Evolutionary conservation across 768 basidiomycete species (phyloP), one percentile per base, ranked within the genome.

Genomic region (Cytidiella melzeri): DNA sequence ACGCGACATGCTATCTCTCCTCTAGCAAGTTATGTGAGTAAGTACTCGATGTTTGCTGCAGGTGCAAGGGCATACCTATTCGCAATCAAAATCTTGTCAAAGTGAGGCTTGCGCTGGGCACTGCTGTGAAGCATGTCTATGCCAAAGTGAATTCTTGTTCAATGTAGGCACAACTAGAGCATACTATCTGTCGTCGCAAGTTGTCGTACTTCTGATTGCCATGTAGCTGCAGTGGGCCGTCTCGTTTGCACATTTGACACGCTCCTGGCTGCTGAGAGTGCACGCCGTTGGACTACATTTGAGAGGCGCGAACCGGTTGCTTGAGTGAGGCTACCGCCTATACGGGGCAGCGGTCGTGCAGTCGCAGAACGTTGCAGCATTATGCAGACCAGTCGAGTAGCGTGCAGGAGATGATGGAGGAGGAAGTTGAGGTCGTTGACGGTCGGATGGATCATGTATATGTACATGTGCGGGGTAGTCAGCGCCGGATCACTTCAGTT

Each of bases 1-100:
- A 97, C 90, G 18, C 93, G 84, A 65, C 94, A 96, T 4, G 93
- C 92, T 55, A 97, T 97, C 67, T 97, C 93, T 41, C 93, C 93
- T 65, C 92, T 95, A 53, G 12, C 28, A 41, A 24, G 1, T 47
- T 4, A 18, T 52, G 13, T 39, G 27, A 40, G 30, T 10, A 41
- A 34, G 28, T 19, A 13, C 7, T 7, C 30, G 15, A 10, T 19
- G 21, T 28, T 23, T 11, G 26, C 21, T 10, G 23, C 11, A 5
- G 6, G 37, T 34, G 6, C 2, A 3, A 13, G 4, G 6, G 42
- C 71, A 45, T 48, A 85, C 92, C 92, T 73, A 61, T 96, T 96
- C 0, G 92, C 92, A 49, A 96, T 82, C 20, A 96, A 75, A 52
- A 94, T 89, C 74, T 96, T 96, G 70, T 88, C 82, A 56, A 92